A percentile compares a stretch with the other conserved stretches of the same genome.
phyloP scores from a whole-genome alignment of 1,284 basidiomycete genomes.

The Trametes hirsuta region DNA sequence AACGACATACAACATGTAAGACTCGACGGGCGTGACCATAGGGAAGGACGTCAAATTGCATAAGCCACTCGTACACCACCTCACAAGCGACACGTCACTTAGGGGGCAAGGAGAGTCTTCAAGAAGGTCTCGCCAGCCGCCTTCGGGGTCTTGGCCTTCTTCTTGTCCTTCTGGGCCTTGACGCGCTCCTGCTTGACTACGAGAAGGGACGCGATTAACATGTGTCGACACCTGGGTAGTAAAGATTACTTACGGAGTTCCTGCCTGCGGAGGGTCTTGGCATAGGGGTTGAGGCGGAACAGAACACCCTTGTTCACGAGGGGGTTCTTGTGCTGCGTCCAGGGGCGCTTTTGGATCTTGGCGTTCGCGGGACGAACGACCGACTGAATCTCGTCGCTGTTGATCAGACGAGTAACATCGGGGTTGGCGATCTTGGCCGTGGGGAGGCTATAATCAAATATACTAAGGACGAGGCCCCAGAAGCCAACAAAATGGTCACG shows the following conservation, averaged over 20 bases:
- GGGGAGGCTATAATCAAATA: constrained; percentile 64
- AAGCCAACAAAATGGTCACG: constrained; percentile 33
- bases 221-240: neutral
- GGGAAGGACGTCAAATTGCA: constrained; percentile 20
- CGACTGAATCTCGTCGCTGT: constrained; percentile 96
- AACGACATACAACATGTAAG: constrained; percentile 32
- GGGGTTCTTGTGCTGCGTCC: constrained; percentile 99
- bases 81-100: constrained; percentile 36
- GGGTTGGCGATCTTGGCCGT: constrained; percentile 97
- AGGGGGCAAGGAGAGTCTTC: constrained; percentile 84
- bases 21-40: constrained; percentile 28
- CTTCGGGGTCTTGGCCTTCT: constrained; percentile 61
- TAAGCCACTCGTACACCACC: constrained; percentile 27
- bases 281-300: constrained; percentile 99
- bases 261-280: constrained; percentile 89
- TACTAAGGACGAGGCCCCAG: constrained; percentile 1
- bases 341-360: constrained; percentile 87
- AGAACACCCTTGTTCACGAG: constrained; percentile 95
- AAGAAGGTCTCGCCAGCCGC: constrained; percentile 88
- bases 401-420: constrained; percentile 97
- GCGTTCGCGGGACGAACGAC: constrained; percentile 88
- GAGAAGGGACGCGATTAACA: neutral
- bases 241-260: constrained; percentile 70
- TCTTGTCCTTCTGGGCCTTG: constrained; percentile 64
- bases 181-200: constrained; percentile 80